A percentile compares a stretch with the other conserved stretches of the same genome.
phyloP scores from a whole-genome alignment of 768 basidiomycete species.

The Termitomyces sp. region DNA sequence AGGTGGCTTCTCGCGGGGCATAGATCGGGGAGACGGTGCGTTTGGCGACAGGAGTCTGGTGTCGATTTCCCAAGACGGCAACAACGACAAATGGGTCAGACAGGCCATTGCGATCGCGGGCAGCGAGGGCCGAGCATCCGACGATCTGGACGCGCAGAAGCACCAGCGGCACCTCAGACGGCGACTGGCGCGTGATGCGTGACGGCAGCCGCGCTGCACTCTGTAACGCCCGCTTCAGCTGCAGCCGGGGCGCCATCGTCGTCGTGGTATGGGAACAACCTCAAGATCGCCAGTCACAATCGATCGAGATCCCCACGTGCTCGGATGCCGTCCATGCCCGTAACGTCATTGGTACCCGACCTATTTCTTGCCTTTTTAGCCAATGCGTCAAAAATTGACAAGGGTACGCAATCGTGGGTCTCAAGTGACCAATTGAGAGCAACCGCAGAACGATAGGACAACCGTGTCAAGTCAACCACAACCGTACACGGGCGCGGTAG shows the following conservation, averaged over 20 bases:
- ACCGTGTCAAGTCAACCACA: too few species aligned
- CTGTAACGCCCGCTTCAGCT: not conserved
- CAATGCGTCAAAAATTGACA: too few species aligned
- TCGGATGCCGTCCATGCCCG: not conserved
- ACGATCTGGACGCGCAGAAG: constrained; percentile 64
- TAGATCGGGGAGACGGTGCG: constrained; percentile 66
- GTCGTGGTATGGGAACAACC: not conserved
- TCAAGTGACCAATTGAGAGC: too few species aligned
- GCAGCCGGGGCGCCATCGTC: constrained; percentile 1
- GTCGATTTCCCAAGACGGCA: constrained; percentile 49
- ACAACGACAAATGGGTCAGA: constrained; percentile 72
- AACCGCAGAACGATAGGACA: too few species aligned
- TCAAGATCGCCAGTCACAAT: not conserved
- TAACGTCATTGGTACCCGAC: too few species aligned
- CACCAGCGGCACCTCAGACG: constrained; percentile 41
- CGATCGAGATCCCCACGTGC: not conserved
- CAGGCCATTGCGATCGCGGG: constrained; percentile 61
- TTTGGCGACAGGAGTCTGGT: constrained; percentile 74
- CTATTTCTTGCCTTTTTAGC: too few species aligned
- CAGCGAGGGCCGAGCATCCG: constrained; percentile 52
- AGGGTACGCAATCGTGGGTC: too few species aligned
- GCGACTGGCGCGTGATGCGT: not conserved
- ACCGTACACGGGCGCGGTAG: too few species aligned
- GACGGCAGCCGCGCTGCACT: not conserved
- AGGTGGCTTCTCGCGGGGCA: constrained; percentile 67